Conservation (phyloP, 148 eudicot species). For the Beta vulgaris region DNA sequence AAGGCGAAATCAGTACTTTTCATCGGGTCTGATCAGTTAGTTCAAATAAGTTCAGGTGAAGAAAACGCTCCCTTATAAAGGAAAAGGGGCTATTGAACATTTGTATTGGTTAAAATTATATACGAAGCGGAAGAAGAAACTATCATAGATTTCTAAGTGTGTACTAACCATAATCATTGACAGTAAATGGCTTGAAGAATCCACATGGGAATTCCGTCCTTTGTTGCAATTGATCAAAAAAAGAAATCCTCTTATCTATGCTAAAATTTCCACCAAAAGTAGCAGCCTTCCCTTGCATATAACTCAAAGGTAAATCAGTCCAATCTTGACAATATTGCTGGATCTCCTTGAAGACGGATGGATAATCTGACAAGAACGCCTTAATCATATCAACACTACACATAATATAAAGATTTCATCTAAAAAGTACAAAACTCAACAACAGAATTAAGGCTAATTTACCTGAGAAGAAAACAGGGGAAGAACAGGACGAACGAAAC, state of each 20-base stretch:
- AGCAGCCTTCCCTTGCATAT: conserved; percentile 45
- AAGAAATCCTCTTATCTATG: conserved; percentile 44
- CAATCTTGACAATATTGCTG: conserved; percentile 33
- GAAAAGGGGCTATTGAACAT: neutral
- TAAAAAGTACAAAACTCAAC: neutral
- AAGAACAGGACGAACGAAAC: conserved; percentile 61
- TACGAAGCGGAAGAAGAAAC: neutral
- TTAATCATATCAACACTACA: neutral
- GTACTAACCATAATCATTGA: conserved; percentile 55
- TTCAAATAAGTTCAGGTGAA: no score
- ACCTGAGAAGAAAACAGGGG: conserved; percentile 93
- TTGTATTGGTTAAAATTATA: neutral
- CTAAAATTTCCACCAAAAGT: conserved; percentile 76
- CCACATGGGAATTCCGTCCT: conserved; percentile 67
- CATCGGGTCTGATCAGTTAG: no score
- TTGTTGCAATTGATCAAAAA: conserved; percentile 46
- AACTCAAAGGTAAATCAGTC: conserved; percentile 37
- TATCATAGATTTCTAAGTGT: neutral
- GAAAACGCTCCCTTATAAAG: no score
- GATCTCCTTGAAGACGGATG: conserved; percentile 48
- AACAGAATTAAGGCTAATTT: neutral
- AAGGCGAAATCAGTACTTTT: no score
- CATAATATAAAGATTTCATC: no score
- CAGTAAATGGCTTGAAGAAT: conserved; percentile 60
- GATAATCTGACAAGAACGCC: conserved; percentile 51